These are phyloP conservation scores for Papiliotrema flavescens DNA, from an alignment of 1,284 basidiomycete genomes.

Conservation along the genomic window DNA sequence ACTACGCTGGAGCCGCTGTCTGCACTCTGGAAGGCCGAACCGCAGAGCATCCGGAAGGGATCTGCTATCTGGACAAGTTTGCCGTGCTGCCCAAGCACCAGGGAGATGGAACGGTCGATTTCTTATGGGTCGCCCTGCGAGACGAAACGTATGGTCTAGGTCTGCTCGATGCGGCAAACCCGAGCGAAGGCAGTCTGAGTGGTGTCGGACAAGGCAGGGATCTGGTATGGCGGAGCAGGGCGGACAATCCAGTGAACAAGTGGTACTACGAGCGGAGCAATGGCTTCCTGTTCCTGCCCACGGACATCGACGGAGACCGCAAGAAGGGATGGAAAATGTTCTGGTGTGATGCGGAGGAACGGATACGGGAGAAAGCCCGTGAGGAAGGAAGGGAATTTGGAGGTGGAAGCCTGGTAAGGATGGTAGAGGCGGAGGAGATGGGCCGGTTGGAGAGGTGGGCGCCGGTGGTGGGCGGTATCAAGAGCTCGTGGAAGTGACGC, in stretches of 20 bases:
- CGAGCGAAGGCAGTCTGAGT: conserved; percentile 80
- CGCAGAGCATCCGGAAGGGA: conserved; percentile 33
- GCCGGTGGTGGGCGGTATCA: conserved; percentile 67
- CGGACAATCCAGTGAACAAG: conserved; percentile 94
- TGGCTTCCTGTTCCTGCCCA: conserved; percentile 67
- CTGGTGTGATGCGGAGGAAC: conserved; percentile 91
- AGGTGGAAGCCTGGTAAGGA: conserved; percentile 59
- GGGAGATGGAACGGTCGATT: conserved; percentile 98
- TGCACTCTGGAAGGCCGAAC: conserved; percentile 74
- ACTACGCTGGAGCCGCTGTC: conserved; percentile 92
- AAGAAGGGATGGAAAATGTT: conserved; percentile 79
- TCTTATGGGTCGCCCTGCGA: conserved; percentile 96
- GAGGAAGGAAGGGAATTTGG: conserved; percentile 37
- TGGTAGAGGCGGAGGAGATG: conserved; percentile 75
- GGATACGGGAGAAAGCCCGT: conserved; percentile 36
- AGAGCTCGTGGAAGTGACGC: conserved; percentile 64
- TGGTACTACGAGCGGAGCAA: conserved; percentile 98
- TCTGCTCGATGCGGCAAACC: conserved; percentile 88
- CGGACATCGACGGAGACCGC: conserved; percentile 42
- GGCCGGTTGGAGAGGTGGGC: conserved; percentile 74
- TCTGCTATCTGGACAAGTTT: conserved; percentile 98
- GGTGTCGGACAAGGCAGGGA: conserved; percentile 88
- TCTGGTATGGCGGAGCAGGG: conserved; percentile 89
- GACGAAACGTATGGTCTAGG: conserved; percentile 98
- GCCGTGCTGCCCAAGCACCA: conserved; percentile 91